phyloP scores from a whole-genome alignment of 2,329 filamentous ascomycete genomes.

The Aspergillus sp. region DNA sequence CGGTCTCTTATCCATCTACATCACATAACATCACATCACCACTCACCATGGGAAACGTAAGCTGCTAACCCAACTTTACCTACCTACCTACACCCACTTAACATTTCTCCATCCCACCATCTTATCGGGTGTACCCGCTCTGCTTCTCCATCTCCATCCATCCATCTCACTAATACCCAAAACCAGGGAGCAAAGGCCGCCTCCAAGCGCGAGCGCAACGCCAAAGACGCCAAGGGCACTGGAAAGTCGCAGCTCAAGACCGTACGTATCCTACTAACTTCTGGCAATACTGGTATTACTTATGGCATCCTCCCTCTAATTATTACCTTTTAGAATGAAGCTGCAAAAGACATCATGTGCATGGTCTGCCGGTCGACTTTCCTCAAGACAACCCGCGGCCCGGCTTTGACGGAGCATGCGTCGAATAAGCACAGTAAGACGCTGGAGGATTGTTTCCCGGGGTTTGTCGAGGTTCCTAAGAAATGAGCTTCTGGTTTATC shows the following conservation, averaged over 20 bases:
- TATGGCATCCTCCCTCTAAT: slow-evolving; percentile 20
- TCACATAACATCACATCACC: background rate
- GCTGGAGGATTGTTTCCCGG: slow-evolving; percentile 69
- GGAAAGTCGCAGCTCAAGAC: slow-evolving; percentile 67
- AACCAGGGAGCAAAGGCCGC: slow-evolving; percentile 61
- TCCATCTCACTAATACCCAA: slow-evolving; percentile 2
- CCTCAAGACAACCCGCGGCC: slow-evolving; percentile 72
- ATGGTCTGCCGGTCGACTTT: slow-evolving; percentile 75
- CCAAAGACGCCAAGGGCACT: slow-evolving; percentile 55
- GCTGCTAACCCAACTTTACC: slow-evolving; percentile 3
- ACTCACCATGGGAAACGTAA: slow-evolving; percentile 27
- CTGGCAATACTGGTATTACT: no score
- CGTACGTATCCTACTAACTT: slow-evolving; percentile 42
- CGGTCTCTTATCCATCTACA: no score
- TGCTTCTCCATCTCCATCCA: background rate
- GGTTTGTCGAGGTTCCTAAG: slow-evolving; percentile 14
- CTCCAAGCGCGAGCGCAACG: slow-evolving; percentile 72
- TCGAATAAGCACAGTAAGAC: slow-evolving; percentile 75
- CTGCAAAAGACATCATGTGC: slow-evolving; percentile 76
- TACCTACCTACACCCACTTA: background rate
- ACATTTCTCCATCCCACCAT: background rate
- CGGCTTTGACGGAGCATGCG: slow-evolving; percentile 70
- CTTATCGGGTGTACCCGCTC: background rate
- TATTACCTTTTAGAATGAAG: slow-evolving; percentile 57
- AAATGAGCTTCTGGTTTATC: background rate